Conservation (phyloP, 169 alveolate genomes). For the Cyclospora cayetanensis region DNA sequence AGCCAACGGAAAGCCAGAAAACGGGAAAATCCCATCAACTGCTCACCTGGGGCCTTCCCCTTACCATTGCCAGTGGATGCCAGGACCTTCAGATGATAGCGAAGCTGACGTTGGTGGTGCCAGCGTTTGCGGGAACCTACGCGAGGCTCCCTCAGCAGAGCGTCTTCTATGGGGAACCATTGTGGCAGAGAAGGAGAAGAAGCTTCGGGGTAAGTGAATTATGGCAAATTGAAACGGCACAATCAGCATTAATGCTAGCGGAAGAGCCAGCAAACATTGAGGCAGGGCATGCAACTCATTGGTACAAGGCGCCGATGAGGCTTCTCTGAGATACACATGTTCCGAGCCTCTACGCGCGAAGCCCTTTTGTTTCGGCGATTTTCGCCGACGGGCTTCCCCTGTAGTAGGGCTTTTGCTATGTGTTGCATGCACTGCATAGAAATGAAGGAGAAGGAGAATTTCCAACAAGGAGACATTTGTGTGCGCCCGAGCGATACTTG, state of each 20-base stretch:
- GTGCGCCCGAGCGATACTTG: slow-evolving; percentile 10
- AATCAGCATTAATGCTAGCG: not conserved
- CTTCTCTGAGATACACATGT: not conserved
- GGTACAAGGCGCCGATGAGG: not conserved
- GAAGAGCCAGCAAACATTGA: not conserved
- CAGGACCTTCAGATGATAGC: not conserved
- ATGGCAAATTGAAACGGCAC: not conserved
- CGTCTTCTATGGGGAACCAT: slow-evolving; percentile 54
- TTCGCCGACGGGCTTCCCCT: not conserved
- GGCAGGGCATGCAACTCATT: not conserved
- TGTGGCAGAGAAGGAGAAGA: slow-evolving; percentile 52
- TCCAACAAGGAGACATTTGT: slow-evolving; percentile 19
- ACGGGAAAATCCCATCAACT: too few relatives aligned
- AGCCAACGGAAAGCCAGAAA: too few relatives aligned
- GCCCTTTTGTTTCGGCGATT: not conserved
- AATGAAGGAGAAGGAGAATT: not conserved
- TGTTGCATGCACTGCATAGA: slow-evolving; percentile 22
- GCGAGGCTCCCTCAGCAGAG: slow-evolving; percentile 52
- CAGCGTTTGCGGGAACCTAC: slow-evolving; percentile 30
- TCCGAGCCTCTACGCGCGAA: not conserved
- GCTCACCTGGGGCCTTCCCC: not conserved
- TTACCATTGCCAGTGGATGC: not conserved
- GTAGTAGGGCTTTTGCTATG: not conserved
- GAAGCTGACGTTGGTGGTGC: not conserved
- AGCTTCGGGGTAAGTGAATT: slow-evolving; percentile 36